Conservation (phyloP, 768 basidiomycete species). For the Amanita exitialis region DNA sequence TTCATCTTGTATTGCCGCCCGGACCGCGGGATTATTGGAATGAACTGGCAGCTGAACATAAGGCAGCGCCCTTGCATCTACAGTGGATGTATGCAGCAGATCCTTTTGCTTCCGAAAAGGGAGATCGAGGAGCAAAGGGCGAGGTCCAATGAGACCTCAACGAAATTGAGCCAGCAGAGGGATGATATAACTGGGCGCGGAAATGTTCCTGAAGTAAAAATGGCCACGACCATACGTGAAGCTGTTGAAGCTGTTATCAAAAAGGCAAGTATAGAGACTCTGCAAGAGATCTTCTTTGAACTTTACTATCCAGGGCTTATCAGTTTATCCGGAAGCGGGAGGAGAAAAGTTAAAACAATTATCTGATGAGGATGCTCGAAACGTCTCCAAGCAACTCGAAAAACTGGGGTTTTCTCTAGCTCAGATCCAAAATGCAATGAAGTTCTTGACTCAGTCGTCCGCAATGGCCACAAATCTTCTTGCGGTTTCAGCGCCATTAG, state of each 20-base stretch:
- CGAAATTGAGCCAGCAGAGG: not conserved
- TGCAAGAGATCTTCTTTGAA: not conserved
- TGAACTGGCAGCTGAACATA: constrained; percentile 62
- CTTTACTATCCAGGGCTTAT: constrained; percentile 31
- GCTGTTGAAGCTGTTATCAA: constrained; percentile 75
- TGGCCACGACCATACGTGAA: constrained; percentile 69
- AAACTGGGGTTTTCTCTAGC: constrained; percentile 54
- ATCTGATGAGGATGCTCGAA: constrained; percentile 27
- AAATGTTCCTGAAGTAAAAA: constrained; percentile 65
- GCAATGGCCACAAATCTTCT: constrained; percentile 55
- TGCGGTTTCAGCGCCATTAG: constrained; percentile 45
- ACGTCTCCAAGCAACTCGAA: constrained; percentile 44
- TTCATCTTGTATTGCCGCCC: constrained; percentile 70
- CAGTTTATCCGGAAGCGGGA: constrained; percentile 37
- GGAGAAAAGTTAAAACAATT: constrained; percentile 26
- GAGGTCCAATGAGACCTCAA: constrained; percentile 28
- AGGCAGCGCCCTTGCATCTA: constrained; percentile 52
- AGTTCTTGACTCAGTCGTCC: constrained; percentile 49
- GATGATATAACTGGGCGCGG: not conserved
- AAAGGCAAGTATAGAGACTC: constrained; percentile 32
- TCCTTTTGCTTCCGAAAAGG: constrained; percentile 69
- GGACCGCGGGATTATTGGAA: constrained; percentile 87
- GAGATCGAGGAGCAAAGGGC: constrained; percentile 58
- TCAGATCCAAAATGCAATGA: constrained; percentile 42
- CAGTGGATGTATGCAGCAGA: constrained; percentile 86